A percentile compares a stretch with the other conserved stretches of the same genome.
phyloP scores from a whole-genome alignment of 352 stramenopile genomes.

The Pythium volutum region DNA sequence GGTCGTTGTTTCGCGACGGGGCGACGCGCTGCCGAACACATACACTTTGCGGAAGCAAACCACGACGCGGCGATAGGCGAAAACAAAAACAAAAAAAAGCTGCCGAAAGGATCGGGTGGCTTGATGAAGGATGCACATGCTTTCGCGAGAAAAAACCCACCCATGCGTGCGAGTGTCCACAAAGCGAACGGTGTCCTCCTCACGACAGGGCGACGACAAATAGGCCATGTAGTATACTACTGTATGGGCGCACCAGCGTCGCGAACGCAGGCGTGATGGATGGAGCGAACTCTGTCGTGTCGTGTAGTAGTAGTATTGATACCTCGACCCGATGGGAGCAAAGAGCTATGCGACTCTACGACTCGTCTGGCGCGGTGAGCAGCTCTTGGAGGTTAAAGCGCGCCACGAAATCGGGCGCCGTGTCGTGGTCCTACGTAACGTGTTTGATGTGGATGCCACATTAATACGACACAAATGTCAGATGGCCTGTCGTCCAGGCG shows the following conservation, averaged over 20 bases:
- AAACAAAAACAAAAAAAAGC: not conserved
- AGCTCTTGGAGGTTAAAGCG: slow-evolving; percentile 73
- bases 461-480: not conserved
- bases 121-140: not conserved
- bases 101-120: no score
- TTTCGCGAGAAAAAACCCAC: not conserved
- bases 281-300: no score
- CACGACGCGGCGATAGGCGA: not conserved
- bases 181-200: slow-evolving; percentile 2
- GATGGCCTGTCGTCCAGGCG: not conserved
- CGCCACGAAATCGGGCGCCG: slow-evolving; percentile 58
- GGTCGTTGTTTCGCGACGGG: no score
- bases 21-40: not conserved
- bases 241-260: no score
- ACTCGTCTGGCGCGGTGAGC: slow-evolving; percentile 32
- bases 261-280: not conserved
- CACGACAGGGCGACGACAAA: not conserved
- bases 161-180: slow-evolving; percentile 2
- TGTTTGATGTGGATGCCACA: no score
- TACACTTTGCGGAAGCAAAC: not conserved
- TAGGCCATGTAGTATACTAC: no score
- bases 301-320: no score
- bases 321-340: no score
- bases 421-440: slow-evolving; percentile 40
- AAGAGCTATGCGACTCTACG: not conserved